Base-by-base conservation (phyloP, 805 yeast genomes). In the Komagataella ulmi region DNA sequence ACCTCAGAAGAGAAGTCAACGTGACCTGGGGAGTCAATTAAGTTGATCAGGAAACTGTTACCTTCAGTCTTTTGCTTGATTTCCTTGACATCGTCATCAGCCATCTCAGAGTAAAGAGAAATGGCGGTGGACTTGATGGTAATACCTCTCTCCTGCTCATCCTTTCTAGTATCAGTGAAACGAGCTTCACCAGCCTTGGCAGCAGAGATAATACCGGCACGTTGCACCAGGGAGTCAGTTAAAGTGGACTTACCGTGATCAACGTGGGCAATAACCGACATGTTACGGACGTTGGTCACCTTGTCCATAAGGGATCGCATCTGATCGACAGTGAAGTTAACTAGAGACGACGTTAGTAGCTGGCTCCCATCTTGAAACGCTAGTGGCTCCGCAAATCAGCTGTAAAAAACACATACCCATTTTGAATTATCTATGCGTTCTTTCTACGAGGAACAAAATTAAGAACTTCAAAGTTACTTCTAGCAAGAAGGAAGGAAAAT, bases 1-100 rank as follows among this genome's bases (percentile, higher is more conserved):
- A 91, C 99, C 79, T 91, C 99, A 64, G 98, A 93, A 59, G 97
- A 89, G 90, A 91, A 91, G 80, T 91, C 99, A 83, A 91, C 98
- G 97, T 91, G 99, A 87, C 99, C 99, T 77, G 99, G 99, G 65
- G 99, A 93, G 76, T 91, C 99, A 67, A 91, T 91, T 83, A 91
- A 83, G 88, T 91, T 91, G 65, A 91, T 83, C 79, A 91, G 85
- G 84, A 91, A 91, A 72, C 84, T 83, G 84, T 79, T 86, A 75
- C 98, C 98, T 18, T 72, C 85, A 60, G 93, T 83, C 77, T 85
- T 82, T 80, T 93, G 98, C 74, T 83, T 79, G 79, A 93, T 91
- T 65, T 82, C 88, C 73, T 85, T 85, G 60, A 78, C 82, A 68
- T 88, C 96, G 52, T 86, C 95, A 53, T 86, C 95, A 53, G 68